Base-by-base conservation (phyloP, 2,329 filamentous ascomycete genomes). In the Botrytis fabae region DNA sequence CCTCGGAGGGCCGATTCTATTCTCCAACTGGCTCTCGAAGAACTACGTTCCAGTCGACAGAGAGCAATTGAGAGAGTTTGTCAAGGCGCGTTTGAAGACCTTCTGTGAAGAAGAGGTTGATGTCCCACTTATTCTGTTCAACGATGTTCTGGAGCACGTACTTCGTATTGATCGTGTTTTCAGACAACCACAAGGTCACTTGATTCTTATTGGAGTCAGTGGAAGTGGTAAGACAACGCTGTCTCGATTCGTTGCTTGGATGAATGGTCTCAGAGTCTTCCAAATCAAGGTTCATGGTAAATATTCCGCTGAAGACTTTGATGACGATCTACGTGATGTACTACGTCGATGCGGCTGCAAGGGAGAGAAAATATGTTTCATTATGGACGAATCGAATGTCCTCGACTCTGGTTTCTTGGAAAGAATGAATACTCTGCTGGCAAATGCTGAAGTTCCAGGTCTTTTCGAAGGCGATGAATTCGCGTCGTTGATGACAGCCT, bases 21-120 rank as follows among this genome's bases (percentile, higher is more conserved):
- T 97, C 87, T 99, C 97, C 10, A 99, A 99, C 84, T 99, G 96
- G 96, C 88, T 99, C 9, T 98, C 95, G 20, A 98, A 97, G 89
- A 93, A 99, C 82, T 99, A 99, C 80, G 90, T 98, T 18, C 96
- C 96, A 10, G 96, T 99, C 57, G 94, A 97, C 79, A 93, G 96
- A 77, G 96, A 99, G 81, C 92, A 97, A 79, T 87, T 99, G 54
- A 91, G 97, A 78, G 96, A 98, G 77, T 99, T 98, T 78, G 96
- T 99, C 81, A 98, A 98, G 84, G 96, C 96, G 69, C 91, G 96
- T 80, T 89, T 99, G 74, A 95, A 93, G 85, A 99, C 96, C 0
- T 99, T 99, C 87, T 99, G 96, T 80, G 97, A 99, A 81, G 96
- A 99, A 86, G 97, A 99, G 81, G 95, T 99, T 22, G 96, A 99